Evolutionary conservation across 768 basidiomycete species (phyloP), one percentile per base, ranked within the genome.

Genomic region (Auriscalpium microsporum): DNA sequence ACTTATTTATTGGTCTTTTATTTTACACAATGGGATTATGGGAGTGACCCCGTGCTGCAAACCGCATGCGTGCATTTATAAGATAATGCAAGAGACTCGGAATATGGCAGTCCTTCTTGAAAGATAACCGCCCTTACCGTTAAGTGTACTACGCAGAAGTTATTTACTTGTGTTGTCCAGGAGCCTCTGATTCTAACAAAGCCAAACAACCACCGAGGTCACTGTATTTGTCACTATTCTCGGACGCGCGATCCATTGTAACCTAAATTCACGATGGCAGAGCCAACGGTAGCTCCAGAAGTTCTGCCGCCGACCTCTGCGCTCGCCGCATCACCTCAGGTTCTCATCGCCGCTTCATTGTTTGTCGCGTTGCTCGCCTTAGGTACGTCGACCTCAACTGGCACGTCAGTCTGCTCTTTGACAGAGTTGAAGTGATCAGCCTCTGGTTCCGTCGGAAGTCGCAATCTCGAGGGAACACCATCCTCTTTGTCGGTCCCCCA

Each of bases 401-500:
- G 17, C 17, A 17, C 40, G 40, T 42, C 40, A 13, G 40, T 50
- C 52, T 10, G 28, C 64, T 28, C 2, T 28, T 28, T 69, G 51
- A 69, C 56, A 19, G 36, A 16, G 52, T 36, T 16, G 3, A 34
- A 82, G 79, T 76, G 63, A 68, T 79, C 35, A 54, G 78, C 11
- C 63, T 80, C 37, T 68, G 79, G 19, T 72, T 66, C 46, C 67
- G 68, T 11, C 71, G 72, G 52, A 80, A 71, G 62, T 72, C 78
- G 8, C 71, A 67, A 45, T 68, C 77, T 1, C 72, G 69, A 65
- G 82, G 84, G 23, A 80, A 78, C 65, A 71, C 78, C n/a, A 64
- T 93, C n/a, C 68, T 93, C 4, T 72, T 93, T n/a, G 77, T 87
- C 3, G 90, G 90, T 2, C 74, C 83, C 40, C 76, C 83, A 7